These are phyloP conservation scores for Paramecium pentaurelia DNA, from an alignment of 73 alveolate genomes.

Conservation along the genomic window DNA sequence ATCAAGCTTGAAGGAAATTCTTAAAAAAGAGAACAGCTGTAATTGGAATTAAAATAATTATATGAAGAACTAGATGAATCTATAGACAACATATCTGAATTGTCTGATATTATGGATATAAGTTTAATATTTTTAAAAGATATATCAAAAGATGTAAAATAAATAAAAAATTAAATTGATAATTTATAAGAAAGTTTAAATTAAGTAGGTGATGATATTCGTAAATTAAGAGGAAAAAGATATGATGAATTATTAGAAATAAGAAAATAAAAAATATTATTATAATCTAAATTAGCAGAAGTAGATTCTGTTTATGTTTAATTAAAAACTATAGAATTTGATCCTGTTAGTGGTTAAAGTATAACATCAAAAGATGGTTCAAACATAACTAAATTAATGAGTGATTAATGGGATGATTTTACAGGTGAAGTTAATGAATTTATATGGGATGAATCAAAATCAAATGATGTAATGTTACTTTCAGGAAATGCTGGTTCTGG, in stretches of 20 bases:
- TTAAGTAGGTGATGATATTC: neutral
- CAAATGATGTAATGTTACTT: neutral
- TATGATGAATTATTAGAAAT: neutral
- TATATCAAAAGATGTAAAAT: neutral
- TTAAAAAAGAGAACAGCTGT: neutral
- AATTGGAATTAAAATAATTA: no score
- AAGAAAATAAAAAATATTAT: neutral
- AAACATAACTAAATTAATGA: neutral
- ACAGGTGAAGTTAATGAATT: neutral
- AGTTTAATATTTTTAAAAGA: neutral
- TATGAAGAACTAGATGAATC: neutral
- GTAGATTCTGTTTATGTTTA: neutral
- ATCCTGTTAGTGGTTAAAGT: neutral
- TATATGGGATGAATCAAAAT: neutral
- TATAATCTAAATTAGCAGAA: neutral
- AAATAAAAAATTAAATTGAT: neutral
- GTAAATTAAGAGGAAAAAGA: neutral
- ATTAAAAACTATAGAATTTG: neutral
- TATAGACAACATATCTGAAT: neutral
- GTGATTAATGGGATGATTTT: neutral
- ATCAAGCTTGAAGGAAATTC: neutral
- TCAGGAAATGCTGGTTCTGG: slow-evolving; percentile 25
- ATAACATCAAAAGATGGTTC: neutral
- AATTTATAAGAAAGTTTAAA: neutral
- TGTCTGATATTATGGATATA: neutral